Evolutionary conservation across 345 rosid species (phyloP).

Genomic region (Clarkia xantiana): DNA sequence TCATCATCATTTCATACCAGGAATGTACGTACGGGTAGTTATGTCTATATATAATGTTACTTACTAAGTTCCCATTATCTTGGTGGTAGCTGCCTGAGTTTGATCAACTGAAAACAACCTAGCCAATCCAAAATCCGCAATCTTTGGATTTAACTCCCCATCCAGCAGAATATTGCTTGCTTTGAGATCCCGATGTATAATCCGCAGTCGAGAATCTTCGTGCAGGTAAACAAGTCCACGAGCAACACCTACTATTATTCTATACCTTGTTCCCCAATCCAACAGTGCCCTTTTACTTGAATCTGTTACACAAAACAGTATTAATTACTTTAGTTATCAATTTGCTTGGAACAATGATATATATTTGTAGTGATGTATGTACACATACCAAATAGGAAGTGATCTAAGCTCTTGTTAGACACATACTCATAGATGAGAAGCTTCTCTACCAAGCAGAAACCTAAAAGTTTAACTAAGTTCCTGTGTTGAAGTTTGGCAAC

Average conservation of each 20-base stretch:
- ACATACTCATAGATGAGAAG: slow-evolving; percentile 32
- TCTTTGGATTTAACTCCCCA: slow-evolving; percentile 57
- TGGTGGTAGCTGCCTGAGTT: slow-evolving; percentile 34
- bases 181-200: slow-evolving; percentile 58
- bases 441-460: background rate
- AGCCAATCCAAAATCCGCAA: slow-evolving; percentile 69
- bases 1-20: background rate
- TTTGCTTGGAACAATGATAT: background rate
- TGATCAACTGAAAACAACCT: slow-evolving; percentile 38
- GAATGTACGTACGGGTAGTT: background rate
- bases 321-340: background rate
- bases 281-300: slow-evolving; percentile 21
- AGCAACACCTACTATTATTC: slow-evolving; percentile 60
- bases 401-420: slow-evolving; percentile 59
- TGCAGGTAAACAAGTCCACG: slow-evolving; percentile 66
- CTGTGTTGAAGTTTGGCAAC: slow-evolving; percentile 26
- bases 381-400: slow-evolving; percentile 40
- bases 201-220: slow-evolving; percentile 51
- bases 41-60: slow-evolving; percentile 5
- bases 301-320: slow-evolving; percentile 18
- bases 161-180: slow-evolving; percentile 60
- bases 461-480: background rate
- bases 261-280: slow-evolving; percentile 38
- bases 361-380: background rate
- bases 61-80: slow-evolving; percentile 61